Evolutionary conservation across 768 basidiomycete species (phyloP).

Genomic region (Boletus speciosus): DNA sequence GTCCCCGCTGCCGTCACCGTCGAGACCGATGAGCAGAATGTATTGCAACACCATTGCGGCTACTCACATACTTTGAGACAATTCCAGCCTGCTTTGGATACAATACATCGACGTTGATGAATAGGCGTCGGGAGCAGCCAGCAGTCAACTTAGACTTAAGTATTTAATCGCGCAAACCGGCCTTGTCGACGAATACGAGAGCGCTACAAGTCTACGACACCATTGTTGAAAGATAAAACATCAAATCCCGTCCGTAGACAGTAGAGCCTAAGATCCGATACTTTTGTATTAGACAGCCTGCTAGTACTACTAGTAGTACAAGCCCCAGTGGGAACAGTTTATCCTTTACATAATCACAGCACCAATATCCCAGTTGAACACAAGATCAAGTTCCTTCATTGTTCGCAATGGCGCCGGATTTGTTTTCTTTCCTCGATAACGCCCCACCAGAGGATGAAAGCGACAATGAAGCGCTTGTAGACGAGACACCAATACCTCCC

Average conservation of each 20-base stretch:
- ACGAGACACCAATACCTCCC: neutral
- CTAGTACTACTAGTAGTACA: no score
- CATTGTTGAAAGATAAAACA: neutral
- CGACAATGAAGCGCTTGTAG: conserved; percentile 19
- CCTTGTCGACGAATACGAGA: no score
- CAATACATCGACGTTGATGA: neutral
- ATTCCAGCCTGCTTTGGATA: no score
- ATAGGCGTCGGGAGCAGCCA: neutral
- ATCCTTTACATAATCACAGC: conserved; percentile 5
- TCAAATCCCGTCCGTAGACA: no score
- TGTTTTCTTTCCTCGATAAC: conserved; percentile 31
- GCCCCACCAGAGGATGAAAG: conserved; percentile 24
- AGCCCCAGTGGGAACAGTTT: neutral
- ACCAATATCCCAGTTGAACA: no score
- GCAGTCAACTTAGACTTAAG: no score
- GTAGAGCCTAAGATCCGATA: neutral
- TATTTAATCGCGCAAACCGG: no score
- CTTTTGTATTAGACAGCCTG: neutral
- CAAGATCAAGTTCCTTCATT: neutral
- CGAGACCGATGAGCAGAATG: neutral
- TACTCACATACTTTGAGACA: no score
- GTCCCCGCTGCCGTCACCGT: neutral
- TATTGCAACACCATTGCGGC: no score
- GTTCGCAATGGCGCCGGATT: conserved; percentile 24
- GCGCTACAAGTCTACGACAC: neutral